A percentile compares a stretch with the other conserved stretches of the same genome.
Conservation (phyloP, 2,329 filamentous ascomycete genomes). For the Apiospora phragmitis region DNA sequence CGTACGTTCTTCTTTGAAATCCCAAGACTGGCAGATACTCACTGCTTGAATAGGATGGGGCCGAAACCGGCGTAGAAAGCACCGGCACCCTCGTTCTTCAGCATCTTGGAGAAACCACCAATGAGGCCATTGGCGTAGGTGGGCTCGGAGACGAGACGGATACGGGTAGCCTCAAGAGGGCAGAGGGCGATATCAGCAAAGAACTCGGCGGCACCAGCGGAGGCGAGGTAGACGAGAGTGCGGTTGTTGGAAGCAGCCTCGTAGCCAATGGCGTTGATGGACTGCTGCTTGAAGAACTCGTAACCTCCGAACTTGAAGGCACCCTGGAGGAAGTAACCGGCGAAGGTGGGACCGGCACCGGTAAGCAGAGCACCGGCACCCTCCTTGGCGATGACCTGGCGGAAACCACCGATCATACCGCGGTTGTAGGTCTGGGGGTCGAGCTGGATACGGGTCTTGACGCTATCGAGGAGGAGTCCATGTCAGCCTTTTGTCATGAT, state of each 20-base stretch:
- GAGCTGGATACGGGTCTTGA: conserved; percentile 80
- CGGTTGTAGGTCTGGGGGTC: conserved; percentile 74
- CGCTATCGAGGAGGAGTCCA: conserved; percentile 44
- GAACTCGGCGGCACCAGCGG: conserved; percentile 52
- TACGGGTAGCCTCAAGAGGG: conserved; percentile 76
- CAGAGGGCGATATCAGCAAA: conserved; percentile 69
- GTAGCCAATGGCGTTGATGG: conserved; percentile 67
- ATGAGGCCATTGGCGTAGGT: conserved; percentile 69
- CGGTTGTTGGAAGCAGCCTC: conserved; percentile 66
- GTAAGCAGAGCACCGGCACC: conserved; percentile 72
- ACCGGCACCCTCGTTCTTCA: conserved; percentile 67
- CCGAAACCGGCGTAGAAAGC: conserved; percentile 79
- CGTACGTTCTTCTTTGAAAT: not conserved
- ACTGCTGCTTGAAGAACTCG: conserved; percentile 81
- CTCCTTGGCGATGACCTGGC: conserved; percentile 68
- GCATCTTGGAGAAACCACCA: conserved; percentile 68
- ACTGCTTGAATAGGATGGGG: conserved; percentile 71
- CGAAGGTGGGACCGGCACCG: conserved; percentile 70
- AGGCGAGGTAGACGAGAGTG: conserved; percentile 66
- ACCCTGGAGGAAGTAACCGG: conserved; percentile 78
- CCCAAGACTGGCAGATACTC: conserved; percentile 29
- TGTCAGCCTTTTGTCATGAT: not conserved
- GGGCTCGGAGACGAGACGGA: conserved; percentile 73
- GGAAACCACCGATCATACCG: conserved; percentile 72
- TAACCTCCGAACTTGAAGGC: conserved; percentile 82